phyloP scores from a whole-genome alignment of 179 eudicot genomes.

The Dionaea muscipula region DNA sequence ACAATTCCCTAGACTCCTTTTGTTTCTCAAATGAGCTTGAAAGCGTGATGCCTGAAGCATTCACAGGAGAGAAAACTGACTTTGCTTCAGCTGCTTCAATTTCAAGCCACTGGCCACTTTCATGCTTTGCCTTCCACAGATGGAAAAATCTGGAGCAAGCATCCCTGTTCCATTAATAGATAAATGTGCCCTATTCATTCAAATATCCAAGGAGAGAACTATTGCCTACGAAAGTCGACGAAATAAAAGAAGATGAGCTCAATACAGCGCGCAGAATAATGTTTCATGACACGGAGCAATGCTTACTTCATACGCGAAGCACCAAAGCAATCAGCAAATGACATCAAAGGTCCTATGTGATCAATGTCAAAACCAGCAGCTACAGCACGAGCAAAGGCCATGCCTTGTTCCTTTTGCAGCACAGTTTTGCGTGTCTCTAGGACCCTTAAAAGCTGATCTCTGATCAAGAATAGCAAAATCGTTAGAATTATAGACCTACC shows the following conservation, averaged over 20 bases:
- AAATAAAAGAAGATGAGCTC: neutral
- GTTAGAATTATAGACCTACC: constrained; percentile 12
- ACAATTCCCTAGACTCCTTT: constrained; percentile 12
- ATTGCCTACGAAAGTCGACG: neutral
- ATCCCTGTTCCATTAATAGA: constrained; percentile 36
- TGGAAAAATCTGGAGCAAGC: constrained; percentile 68
- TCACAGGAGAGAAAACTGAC: constrained; percentile 36
- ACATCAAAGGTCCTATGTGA: constrained; percentile 42
- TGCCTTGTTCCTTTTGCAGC: constrained; percentile 90
- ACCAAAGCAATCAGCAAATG: constrained; percentile 82
- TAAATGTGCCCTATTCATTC: neutral
- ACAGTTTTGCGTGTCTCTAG: constrained; percentile 76
- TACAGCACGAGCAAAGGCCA: constrained; percentile 97
- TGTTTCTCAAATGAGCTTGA: constrained; percentile 28
- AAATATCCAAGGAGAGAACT: neutral
- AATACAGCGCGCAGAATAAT: neutral
- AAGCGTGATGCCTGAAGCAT: constrained; percentile 54
- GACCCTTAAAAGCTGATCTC: constrained; percentile 75
- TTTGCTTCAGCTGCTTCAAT: constrained; percentile 67
- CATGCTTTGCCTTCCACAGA: constrained; percentile 92
- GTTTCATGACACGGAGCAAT: constrained; percentile 3
- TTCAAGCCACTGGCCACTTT: constrained; percentile 93
- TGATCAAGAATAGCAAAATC: constrained; percentile 21
- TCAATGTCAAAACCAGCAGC: constrained; percentile 90
- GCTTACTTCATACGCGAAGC: constrained; percentile 86